Percentiles rank a stretch among this genome's conserved stretches.
Evolutionary conservation across 75 land plant genomes (phyloP).

Genomic region (Ceratopteris richardii): DNA sequence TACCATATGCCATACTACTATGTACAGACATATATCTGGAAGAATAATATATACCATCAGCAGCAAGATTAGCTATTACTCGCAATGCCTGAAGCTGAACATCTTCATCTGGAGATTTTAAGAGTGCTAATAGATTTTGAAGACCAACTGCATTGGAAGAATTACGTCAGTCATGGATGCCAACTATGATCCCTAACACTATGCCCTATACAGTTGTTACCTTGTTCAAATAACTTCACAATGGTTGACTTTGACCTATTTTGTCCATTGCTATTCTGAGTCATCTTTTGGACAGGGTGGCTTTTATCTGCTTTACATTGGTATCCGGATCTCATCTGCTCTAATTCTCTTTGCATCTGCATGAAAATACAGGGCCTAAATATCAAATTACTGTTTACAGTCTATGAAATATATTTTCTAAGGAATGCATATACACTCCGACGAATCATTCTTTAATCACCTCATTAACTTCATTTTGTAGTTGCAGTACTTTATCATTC

Average conservation of each 20-base stretch:
- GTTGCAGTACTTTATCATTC: conserved; percentile 57
- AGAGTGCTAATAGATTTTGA: conserved; percentile 46
- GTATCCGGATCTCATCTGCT: not conserved
- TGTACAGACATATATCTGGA: not conserved
- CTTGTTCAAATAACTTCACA: conserved; percentile 88
- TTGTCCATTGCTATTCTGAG: conserved; percentile 34
- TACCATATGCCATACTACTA: not conserved
- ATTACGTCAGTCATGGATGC: not conserved
- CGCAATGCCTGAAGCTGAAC: conserved; percentile 75
- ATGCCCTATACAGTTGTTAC: not conserved
- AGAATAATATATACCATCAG: conserved; percentile 56
- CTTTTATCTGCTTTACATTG: conserved; percentile 25
- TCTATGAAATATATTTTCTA: too few species aligned
- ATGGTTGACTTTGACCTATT: conserved; percentile 67
- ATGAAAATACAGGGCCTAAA: not conserved
- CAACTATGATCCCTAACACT: not conserved
- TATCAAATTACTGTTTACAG: not conserved
- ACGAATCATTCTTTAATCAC: conserved; percentile 31
- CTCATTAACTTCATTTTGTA: conserved; percentile 80
- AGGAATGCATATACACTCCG: not conserved
- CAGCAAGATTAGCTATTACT: conserved; percentile 80
- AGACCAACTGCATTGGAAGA: conserved; percentile 52
- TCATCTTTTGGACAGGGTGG: conserved; percentile 36
- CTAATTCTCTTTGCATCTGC: not conserved
- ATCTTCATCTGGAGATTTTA: conserved; percentile 56